Evolutionary conservation across 83 land plant species (phyloP), one percentile per base, ranked within the genome.

Genomic region (Thuja plicata): DNA sequence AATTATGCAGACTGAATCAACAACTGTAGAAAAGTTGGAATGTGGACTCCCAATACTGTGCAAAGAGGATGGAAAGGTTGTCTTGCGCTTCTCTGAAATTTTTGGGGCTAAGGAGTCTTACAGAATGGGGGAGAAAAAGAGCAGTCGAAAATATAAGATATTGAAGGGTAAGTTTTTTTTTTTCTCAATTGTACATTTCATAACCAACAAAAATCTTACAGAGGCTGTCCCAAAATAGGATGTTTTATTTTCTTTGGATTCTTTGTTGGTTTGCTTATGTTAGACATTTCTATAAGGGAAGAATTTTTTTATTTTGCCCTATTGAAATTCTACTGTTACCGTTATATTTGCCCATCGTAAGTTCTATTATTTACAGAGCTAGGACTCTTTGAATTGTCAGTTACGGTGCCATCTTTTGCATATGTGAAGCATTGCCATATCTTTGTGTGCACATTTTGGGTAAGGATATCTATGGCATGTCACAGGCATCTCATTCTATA

Each of bases 1-100:
- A 35, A 77, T 77, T 66, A 43, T 34, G 40, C 87, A 89, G 87
- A 87, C 85, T 38, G 91, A 84, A 71, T 55, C 83, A 77, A 88
- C 46, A 16, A 40, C 37, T 34, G 3, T 11, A 37, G 21, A 84
- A 50, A 79, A 92, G 70, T 91, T 90, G 81, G 79, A 88, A 46
- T 46, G 88, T 88, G 79, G 85, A 21, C 84, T 96, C 50, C 98
- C 98, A 57, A 91, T 98, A 84, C 90, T 98, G 24, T 98, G 92
- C 84, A 84, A 96, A 87, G 98, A 97, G 85, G 94, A 97, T 92
- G 99, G 99, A 13, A 93, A 90, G 91, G 95, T 88, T 17, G 95
- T 98, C 38, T 92, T 98, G 78, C 92, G 96, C 30, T 98, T 98
- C 88, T 98, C 99, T 82, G 99, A 98, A 89, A 95, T 98, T 84